These are phyloP conservation scores for Porpolomopsis calyptriformis DNA, from an alignment of 768 basidiomycete genomes.

Conservation along the genomic window DNA sequence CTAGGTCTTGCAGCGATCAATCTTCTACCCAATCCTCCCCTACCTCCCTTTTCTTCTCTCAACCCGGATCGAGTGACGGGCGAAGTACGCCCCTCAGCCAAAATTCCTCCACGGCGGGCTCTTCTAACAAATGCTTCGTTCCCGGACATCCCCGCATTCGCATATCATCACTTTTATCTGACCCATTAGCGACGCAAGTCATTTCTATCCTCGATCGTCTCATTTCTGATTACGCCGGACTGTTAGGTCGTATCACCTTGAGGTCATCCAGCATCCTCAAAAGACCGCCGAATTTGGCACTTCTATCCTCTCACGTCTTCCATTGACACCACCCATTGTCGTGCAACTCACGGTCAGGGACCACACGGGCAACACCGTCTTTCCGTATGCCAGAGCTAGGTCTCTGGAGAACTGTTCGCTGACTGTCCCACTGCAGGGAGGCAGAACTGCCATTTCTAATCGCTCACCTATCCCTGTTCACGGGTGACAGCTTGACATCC, in stretches of 20 bases:
- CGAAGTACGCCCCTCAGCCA: conserved; percentile 36
- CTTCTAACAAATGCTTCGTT: conserved; percentile 25
- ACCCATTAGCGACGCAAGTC: conserved; percentile 43
- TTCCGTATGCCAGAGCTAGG: conserved; percentile 53
- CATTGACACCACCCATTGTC: conserved; percentile 76
- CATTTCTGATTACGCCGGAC: not conserved
- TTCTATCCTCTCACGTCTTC: conserved; percentile 64
- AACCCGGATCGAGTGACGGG: conserved; percentile 28
- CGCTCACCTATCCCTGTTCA: conserved; percentile 68
- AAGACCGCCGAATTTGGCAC: conserved; percentile 74
- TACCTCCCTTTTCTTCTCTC: conserved; percentile 29
- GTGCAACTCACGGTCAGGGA: conserved; percentile 71
- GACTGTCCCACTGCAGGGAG: conserved; percentile 40
- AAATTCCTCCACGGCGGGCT: conserved; percentile 27
- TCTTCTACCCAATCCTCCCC: conserved; percentile 41
- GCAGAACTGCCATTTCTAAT: conserved; percentile 81
- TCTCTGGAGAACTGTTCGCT: conserved; percentile 4
- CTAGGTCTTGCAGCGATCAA: conserved; percentile 30
- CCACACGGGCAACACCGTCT: conserved; percentile 54
- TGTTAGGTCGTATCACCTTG: conserved; percentile 61
- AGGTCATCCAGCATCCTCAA: conserved; percentile 78
- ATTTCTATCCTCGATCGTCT: conserved; percentile 1
- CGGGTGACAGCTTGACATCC: conserved; percentile 51
- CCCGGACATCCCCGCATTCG: conserved; percentile 43
- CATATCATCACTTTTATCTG: conserved; percentile 47